These are phyloP conservation scores for Leptographium procerum DNA, from an alignment of 2,329 filamentous ascomycete species.

Conservation along the genomic window DNA sequence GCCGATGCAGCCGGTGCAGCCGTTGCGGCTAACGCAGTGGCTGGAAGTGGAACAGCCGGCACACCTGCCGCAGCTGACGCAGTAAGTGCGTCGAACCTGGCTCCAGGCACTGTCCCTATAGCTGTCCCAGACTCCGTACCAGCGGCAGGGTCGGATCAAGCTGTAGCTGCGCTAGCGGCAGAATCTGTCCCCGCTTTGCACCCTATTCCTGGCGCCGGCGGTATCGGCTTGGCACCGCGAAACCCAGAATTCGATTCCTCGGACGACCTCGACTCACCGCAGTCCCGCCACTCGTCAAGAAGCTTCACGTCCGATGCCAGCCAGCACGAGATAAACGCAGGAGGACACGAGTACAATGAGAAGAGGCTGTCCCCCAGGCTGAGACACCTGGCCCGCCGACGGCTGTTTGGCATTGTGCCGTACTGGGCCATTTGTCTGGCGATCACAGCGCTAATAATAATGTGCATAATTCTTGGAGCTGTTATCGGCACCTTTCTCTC, in stretches of 20 bases:
- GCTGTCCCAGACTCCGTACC: conserved; percentile 5
- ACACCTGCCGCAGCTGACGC: conserved; percentile 2
- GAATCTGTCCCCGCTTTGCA: conserved; percentile 1
- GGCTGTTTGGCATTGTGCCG: conserved; percentile 47
- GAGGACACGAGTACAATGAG: conserved; percentile 29
- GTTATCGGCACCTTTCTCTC: conserved; percentile 39
- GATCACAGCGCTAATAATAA: conserved; percentile 34
- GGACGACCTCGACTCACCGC: conserved; percentile 40
- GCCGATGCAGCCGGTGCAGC: not conserved
- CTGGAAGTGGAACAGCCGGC: not conserved
- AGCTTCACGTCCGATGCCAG: conserved; percentile 40
- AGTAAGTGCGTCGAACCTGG: conserved; percentile 6
- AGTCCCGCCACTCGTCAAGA: conserved; percentile 38
- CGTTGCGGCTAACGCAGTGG: not conserved
- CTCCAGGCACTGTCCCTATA: not conserved
- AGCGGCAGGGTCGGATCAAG: not conserved
- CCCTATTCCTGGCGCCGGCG: conserved; percentile 44
- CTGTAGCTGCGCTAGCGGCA: not conserved
- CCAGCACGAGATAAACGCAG: conserved; percentile 42
- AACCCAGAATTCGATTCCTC: conserved; percentile 52
- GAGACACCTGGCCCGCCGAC: conserved; percentile 41
- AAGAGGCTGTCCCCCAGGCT: conserved; percentile 42
- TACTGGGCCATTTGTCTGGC: conserved; percentile 49
- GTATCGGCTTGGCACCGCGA: conserved; percentile 47
- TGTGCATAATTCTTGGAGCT: conserved; percentile 45